Evolutionary conservation across 116 monocot species (phyloP).

Genomic region (Phalaenopsis hybrid): DNA sequence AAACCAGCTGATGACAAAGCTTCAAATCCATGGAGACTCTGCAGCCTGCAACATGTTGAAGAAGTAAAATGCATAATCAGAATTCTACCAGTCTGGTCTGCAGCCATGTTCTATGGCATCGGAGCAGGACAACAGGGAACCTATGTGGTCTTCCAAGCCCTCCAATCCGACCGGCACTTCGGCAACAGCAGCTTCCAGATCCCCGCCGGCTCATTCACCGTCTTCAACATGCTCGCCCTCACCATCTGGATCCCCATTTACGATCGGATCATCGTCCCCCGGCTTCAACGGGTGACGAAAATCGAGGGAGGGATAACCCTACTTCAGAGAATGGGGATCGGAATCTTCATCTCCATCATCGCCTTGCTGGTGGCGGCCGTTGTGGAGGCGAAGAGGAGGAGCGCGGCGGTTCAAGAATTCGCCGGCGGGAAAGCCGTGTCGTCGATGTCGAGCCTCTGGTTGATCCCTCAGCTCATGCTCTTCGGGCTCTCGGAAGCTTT

Average conservation of each 20-base stretch:
- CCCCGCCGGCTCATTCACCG: slow-evolving; percentile 51
- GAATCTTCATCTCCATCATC: slow-evolving; percentile 29
- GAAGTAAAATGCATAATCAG: slow-evolving; percentile 59
- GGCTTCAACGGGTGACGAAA: slow-evolving; percentile 24
- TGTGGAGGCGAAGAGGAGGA: slow-evolving; percentile 34
- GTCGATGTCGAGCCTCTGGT: slow-evolving; percentile 47
- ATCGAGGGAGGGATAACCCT: slow-evolving; percentile 42
- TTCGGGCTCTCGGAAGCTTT: slow-evolving; percentile 63
- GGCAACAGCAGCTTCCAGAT: slow-evolving; percentile 40
- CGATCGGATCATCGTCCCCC: slow-evolving; percentile 52
- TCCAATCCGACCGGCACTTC: slow-evolving; percentile 38
- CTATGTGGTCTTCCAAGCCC: slow-evolving; percentile 35
- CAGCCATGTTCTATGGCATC: slow-evolving; percentile 30
- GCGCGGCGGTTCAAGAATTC: neutral
- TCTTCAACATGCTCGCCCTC: slow-evolving; percentile 56
- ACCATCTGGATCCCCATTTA: slow-evolving; percentile 66
- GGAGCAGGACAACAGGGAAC: slow-evolving; percentile 22
- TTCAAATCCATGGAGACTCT: slow-evolving; percentile 38
- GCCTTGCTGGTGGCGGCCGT: slow-evolving; percentile 36
- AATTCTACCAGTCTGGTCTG: slow-evolving; percentile 44
- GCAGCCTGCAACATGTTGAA: slow-evolving; percentile 46
- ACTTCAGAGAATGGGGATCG: slow-evolving; percentile 67
- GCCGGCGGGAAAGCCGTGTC: slow-evolving; percentile 10
- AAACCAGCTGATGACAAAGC: slow-evolving; percentile 3
- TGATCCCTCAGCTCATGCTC: slow-evolving; percentile 38